Evolutionary conservation across 2,329 filamentous ascomycete species (phyloP), one percentile per base, ranked within the genome.

Genomic region (Lachnellula occidentalis): DNA sequence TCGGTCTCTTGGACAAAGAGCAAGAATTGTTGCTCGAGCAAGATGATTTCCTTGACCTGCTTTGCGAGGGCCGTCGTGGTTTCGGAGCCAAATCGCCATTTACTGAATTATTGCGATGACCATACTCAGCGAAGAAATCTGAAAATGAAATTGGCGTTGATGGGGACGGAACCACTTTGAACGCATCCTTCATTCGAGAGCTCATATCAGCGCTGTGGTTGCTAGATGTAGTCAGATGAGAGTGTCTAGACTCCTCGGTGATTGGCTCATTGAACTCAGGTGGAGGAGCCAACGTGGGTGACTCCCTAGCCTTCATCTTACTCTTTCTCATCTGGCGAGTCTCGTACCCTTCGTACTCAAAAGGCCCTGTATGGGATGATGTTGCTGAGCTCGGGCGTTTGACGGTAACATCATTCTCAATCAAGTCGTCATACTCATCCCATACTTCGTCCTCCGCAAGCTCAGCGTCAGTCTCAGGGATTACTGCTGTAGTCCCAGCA

Each of bases 391-490:
- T 71, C 2, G 77, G 76, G 1, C 71, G 71, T 58, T 74, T 73
- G 34, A 66, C 55, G 1, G 68, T 67, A 9, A 77, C 78, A 11
- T 78, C 78, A 11, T 89, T 85, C 50, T 88, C 88, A 51, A 96
- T 80, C 12, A 96, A 74, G 64, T 96, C 92, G 61, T 97, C 86
- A 67, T 95, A 96, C 71, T 97, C 92, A 56, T 92, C 86, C 92
- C 92, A 97, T 1, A 96, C 80, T 67, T 96, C 92, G 64, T 96
- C 92, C 61, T 95, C 88, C 71, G 95, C 92, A 50, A 86, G 78
- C 0, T 82, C 85, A 4, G 83, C 82, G 45, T 76, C 76, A 1
- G 81, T 76, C 3, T 76, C 73, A 0, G 87, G 87, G 21, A 88
- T 75, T 2, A 90, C 72, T 6, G 88, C 85, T 15, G 84, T 88